Evolutionary conservation across 108 stramenopile genomes (phyloP), one percentile per base, ranked within the genome.

Genomic region (Skeletonema tropicum): DNA sequence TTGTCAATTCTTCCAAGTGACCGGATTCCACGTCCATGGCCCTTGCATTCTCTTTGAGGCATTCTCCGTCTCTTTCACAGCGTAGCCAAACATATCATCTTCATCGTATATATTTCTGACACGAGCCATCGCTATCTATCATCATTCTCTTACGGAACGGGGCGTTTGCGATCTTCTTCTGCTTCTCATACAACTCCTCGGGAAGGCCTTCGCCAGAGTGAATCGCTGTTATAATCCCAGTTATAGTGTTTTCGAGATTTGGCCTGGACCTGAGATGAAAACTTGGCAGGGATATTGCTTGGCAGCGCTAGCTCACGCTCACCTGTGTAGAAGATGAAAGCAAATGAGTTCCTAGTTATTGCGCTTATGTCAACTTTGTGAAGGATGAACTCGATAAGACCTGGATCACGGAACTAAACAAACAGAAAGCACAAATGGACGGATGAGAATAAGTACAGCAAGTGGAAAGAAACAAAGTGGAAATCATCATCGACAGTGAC

Each of bases 301-400:
- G 65, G 65, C 17, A 66, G 17, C 5, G 55, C 65, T 13, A 66
- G 49, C 55, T 66, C 65, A 21, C 65, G 25, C n/a, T 49, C n/a
- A 10, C 70, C 70, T 7, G 70, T 71, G 70, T 71, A 71, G 61
- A 60, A 71, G 36, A 71, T 61, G 60, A 71, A 36, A 7, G 36
- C 25, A 31, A 36, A 64, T 13, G 31, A 62, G 14, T 64, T 57
- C 49, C 9, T 17, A 3, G 19, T 66, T 9, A 66, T 41, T 13
- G 19, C 63, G 3, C 14, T 7, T 6, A 71, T 15, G 14, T 39
- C 15, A 15, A 36, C 32, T 30, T 15, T 61, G 13, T 64, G 33
- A 3, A 71, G 71, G 38, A 64, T 23, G 31, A 26, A 62, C 60
- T 62, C 61, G 11, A 71, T 19, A 13, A 71, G 60, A 14, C 60